Conservation (phyloP, 306 rosid species). For the Cucumis cinereus region DNA sequence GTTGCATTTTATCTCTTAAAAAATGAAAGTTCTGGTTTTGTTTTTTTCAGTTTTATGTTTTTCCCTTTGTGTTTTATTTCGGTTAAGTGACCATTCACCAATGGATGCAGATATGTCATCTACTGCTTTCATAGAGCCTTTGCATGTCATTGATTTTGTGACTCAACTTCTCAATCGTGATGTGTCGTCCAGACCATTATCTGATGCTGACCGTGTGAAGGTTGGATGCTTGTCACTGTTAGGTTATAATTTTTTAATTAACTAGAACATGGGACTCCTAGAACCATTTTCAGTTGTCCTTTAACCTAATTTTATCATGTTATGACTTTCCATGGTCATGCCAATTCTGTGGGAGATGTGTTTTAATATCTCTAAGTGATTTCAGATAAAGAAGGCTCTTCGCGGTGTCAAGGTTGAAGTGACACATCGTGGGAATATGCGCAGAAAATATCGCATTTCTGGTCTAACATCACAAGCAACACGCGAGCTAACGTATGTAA, state of each 20-base stretch:
- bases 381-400: conserved; percentile 82
- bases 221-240: conserved; percentile 23
- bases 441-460: conserved; percentile 84
- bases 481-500: conserved; percentile 70
- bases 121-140: conserved; percentile 86
- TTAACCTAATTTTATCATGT: neutral
- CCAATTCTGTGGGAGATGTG: neutral
- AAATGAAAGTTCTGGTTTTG: neutral
- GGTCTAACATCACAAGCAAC: conserved; percentile 93
- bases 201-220: conserved; percentile 93
- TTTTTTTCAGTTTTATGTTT: neutral
- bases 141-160: conserved; percentile 88
- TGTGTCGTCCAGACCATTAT: conserved; percentile 55
- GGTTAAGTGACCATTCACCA: neutral
- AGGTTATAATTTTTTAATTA: neutral
- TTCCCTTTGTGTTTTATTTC: neutral
- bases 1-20: neutral
- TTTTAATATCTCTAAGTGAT: neutral
- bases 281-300: neutral
- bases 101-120: conserved; percentile 84
- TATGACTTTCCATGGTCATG: neutral
- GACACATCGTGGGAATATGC: conserved; percentile 89
- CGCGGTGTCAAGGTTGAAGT: conserved; percentile 97
- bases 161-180: conserved; percentile 71
- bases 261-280: neutral